Evolutionary conservation across 371 early-diverging fungal genomes (phyloP).

Genomic region (Mortierella sp.): DNA sequence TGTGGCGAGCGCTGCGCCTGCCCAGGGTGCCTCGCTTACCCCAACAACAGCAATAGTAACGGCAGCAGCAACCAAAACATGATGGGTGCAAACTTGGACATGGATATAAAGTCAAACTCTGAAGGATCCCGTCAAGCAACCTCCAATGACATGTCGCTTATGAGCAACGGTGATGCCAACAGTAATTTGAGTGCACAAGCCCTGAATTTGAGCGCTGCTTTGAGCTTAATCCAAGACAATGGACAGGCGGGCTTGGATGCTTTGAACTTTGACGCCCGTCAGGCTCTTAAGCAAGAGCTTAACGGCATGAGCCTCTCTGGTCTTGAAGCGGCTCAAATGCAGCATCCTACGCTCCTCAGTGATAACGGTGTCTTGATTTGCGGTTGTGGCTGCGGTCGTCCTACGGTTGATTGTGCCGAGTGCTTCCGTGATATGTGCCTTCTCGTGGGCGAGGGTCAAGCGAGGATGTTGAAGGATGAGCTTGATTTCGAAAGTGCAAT

Average conservation of each 20-base stretch:
- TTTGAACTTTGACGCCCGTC: constrained; percentile 21
- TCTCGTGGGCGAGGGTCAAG: constrained; percentile 48
- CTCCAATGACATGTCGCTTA: constrained; percentile 7
- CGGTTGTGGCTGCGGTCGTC: constrained; percentile 72
- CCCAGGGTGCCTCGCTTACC: constrained; percentile 55
- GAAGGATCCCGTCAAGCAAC: constrained; percentile 12
- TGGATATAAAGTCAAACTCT: constrained; percentile 5
- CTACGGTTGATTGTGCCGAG: constrained; percentile 66
- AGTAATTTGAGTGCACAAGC: constrained; percentile 13
- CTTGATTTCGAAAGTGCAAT: constrained; percentile 16
- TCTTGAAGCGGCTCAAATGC: constrained; percentile 40
- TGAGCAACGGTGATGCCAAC: constrained; percentile 7
- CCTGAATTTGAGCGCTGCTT: constrained; percentile 29
- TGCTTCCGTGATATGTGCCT: constrained; percentile 71
- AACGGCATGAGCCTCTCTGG: constrained; percentile 23
- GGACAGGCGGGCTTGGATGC: constrained; percentile 4
- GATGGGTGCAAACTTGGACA: neutral
- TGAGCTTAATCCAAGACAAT: constrained; percentile 27
- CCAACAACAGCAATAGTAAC: constrained; percentile 30
- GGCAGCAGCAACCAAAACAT: neutral
- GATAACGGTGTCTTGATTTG: constrained; percentile 66
- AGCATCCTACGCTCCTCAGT: constrained; percentile 56
- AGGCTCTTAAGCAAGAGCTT: constrained; percentile 36
- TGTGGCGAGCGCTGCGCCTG: constrained; percentile 55
- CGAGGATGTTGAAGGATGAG: constrained; percentile 40